These are phyloP conservation scores for Fusarium kyushuense DNA, from an alignment of 2,329 filamentous ascomycete genomes.

Conservation along the genomic window DNA sequence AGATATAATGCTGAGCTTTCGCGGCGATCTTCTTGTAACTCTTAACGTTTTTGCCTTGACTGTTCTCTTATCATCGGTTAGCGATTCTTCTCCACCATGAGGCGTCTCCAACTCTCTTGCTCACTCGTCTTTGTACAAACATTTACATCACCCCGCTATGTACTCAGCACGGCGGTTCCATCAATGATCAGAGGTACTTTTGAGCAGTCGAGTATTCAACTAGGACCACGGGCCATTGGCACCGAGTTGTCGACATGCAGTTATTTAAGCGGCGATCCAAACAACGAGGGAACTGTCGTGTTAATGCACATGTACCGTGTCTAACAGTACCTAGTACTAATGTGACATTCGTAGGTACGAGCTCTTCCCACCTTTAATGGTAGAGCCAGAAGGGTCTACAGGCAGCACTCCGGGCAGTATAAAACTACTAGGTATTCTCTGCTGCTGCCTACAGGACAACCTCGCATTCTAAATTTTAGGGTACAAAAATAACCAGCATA, in stretches of 20 bases:
- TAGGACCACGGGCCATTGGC: conserved; percentile 19
- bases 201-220: not conserved
- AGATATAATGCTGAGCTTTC: not conserved
- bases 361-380: too few species aligned
- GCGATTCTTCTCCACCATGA: conserved; percentile 2
- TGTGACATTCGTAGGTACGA: too few species aligned
- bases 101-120: not conserved
- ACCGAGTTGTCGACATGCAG: conserved; percentile 49
- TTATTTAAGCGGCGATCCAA: conserved; percentile 50
- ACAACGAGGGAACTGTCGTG: conserved; percentile 48
- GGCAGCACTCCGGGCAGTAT: too few species aligned
- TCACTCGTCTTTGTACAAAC: not conserved
- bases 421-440: too few species aligned
- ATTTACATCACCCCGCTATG: not conserved
- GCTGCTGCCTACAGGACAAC: too few species aligned
- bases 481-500: too few species aligned
- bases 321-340: too few species aligned
- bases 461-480: too few species aligned
- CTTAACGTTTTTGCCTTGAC: not conserved
- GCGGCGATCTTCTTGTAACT: not conserved
- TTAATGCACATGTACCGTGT: too few species aligned
- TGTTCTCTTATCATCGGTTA: not conserved
- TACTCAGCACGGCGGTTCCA: not conserved
- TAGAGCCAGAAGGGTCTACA: too few species aligned
- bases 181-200: not conserved